Evolutionary conservation across 305 asterid species (phyloP).

Genomic region (Vinca major): DNA sequence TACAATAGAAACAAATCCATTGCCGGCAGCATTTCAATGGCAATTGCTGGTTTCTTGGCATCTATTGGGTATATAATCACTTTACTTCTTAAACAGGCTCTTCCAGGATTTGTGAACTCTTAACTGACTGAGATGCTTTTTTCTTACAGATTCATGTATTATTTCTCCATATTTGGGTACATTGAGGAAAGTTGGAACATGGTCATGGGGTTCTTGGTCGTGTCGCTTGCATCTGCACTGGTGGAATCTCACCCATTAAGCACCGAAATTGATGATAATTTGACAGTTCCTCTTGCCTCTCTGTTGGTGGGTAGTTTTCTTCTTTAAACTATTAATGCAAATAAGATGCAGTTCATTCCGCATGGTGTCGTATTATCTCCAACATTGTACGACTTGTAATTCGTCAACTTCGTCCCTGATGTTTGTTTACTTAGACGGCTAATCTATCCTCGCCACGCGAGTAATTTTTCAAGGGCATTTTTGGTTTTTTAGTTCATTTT

Average conservation of each 20-base stretch:
- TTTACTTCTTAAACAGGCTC: constrained; percentile 13
- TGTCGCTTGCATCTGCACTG: constrained; percentile 62
- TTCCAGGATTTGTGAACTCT: not conserved
- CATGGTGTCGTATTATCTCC: not conserved
- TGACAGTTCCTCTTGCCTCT: constrained; percentile 78
- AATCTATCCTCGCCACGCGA: no score
- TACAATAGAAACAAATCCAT: constrained; percentile 69
- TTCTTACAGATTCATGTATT: constrained; percentile 63
- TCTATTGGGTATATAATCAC: constrained; percentile 57
- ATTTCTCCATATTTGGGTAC: constrained; percentile 68
- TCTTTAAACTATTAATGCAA: constrained; percentile 19
- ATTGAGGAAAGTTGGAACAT: constrained; percentile 44
- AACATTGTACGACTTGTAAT: not conserved
- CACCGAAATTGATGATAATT: constrained; percentile 72
- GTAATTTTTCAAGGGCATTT: no score
- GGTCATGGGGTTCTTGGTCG: constrained; percentile 53
- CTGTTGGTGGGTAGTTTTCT: constrained; percentile 54
- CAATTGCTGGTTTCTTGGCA: constrained; percentile 66
- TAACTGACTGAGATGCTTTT: constrained; percentile 18
- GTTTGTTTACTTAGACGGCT: no score
- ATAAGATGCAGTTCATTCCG: not conserved
- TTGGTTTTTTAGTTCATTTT: no score
- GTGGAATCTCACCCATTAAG: constrained; percentile 92
- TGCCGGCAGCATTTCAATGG: constrained; percentile 69
- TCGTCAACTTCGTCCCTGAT: no score